phyloP scores from a whole-genome alignment of 805 yeast species.

The Pachysolen tannophilus region DNA sequence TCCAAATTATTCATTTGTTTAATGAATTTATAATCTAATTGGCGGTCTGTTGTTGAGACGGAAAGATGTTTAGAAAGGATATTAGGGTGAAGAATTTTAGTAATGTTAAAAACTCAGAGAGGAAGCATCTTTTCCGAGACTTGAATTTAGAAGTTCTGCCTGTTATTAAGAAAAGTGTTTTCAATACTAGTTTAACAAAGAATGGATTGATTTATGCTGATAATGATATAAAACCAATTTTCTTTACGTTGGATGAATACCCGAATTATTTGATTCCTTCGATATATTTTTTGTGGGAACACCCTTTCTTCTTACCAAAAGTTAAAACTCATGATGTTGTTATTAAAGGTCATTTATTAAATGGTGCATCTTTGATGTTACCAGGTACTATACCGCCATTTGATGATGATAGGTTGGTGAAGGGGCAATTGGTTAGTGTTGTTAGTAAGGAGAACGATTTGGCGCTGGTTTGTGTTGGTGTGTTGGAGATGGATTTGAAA shows the following conservation, averaged over 20 bases:
- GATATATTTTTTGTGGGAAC: conserved; percentile 61
- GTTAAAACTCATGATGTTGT: conserved; percentile 71
- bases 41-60: no score
- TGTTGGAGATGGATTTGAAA: conserved; percentile 40
- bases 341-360: conserved; percentile 47
- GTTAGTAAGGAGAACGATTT: conserved; percentile 53
- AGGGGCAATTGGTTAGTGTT: conserved; percentile 64
- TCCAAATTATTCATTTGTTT: no score
- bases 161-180: conserved; percentile 55
- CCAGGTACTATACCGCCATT: conserved; percentile 64
- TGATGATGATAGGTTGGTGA: conserved; percentile 33
- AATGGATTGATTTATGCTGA: conserved; percentile 67
- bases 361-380: conserved; percentile 78
- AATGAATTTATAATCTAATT: no score
- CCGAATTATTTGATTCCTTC: conserved; percentile 53
- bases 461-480: conserved; percentile 68
- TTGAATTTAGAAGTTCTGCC: conserved; percentile 44
- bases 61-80: conserved; percentile 47
- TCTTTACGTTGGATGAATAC: conserved; percentile 54
- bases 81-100: conserved; percentile 64
- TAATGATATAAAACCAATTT: conserved; percentile 57
- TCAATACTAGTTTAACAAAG: conserved; percentile 39
- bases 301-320: conserved; percentile 57
- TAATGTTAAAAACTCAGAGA: conserved; percentile 76
- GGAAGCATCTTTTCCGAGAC: conserved; percentile 42